Evolutionary conservation across 73 alveolate species (phyloP).

Genomic region (Durusdinium trenchii): DNA sequence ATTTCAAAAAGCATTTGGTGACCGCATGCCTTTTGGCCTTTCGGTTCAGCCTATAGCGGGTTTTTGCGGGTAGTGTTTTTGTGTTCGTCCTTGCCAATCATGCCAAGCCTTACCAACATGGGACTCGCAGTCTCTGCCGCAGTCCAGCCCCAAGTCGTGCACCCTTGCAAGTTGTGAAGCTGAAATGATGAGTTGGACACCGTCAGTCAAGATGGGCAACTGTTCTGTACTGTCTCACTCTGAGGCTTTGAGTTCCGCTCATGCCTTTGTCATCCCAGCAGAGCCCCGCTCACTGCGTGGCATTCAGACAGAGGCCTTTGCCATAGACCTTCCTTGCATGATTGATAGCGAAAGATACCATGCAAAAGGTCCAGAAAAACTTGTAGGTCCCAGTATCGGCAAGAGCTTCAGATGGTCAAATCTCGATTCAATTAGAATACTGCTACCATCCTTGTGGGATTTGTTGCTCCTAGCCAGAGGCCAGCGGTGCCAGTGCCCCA

Average conservation of each 20-base stretch:
- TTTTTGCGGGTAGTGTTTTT: not conserved
- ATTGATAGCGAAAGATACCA: too few species aligned
- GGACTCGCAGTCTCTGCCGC: constrained; percentile 20
- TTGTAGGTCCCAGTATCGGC: too few species aligned
- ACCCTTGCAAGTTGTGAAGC: too few species aligned
- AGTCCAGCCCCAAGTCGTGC: not conserved
- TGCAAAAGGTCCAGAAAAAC: too few species aligned
- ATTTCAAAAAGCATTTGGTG: not conserved
- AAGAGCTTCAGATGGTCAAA: too few species aligned
- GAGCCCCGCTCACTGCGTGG: not conserved
- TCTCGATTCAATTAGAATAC: too few species aligned
- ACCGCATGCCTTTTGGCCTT: not conserved
- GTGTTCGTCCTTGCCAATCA: not conserved
- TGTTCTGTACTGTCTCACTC: not conserved
- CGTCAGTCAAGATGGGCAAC: too few species aligned
- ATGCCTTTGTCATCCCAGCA: not conserved
- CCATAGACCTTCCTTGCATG: too few species aligned
- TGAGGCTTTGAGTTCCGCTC: not conserved
- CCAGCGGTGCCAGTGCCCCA: not conserved
- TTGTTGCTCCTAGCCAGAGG: not conserved
- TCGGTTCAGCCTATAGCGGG: not conserved
- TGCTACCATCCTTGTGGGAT: too few species aligned
- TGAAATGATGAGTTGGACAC: too few species aligned
- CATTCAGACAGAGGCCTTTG: not conserved
- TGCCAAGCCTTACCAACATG: not conserved